Conservation (phyloP, 2,329 filamentous ascomycete species). For the Epicoccum sorghinum region DNA sequence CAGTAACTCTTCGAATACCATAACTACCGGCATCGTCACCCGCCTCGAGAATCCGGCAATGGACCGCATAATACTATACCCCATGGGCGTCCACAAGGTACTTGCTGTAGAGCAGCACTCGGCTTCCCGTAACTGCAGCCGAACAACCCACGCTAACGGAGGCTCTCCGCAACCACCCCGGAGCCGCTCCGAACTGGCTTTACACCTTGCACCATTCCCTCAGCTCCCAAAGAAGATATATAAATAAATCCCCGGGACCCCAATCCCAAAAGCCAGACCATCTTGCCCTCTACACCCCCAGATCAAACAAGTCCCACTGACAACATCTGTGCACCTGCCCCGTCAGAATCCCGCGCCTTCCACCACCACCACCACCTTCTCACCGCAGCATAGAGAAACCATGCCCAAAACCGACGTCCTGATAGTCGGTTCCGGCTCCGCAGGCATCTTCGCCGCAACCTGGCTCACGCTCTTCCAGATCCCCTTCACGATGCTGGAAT, state of each 20-base stretch:
- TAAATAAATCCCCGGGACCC: background rate
- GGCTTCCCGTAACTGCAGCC: slow-evolving; percentile 4
- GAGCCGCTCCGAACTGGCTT: background rate
- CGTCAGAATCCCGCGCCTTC: too few relatives aligned
- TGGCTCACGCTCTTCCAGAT: slow-evolving; percentile 67
- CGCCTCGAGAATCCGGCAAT: background rate
- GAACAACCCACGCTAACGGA: slow-evolving; percentile 10
- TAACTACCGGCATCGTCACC: background rate
- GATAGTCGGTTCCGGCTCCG: slow-evolving; percentile 67
- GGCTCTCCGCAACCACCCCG: slow-evolving; percentile 6
- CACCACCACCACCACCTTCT: too few relatives aligned
- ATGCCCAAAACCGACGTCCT: slow-evolving; percentile 58
- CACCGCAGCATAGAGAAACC: slow-evolving; percentile 1
- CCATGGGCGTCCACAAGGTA: background rate
- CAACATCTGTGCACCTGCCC: background rate
- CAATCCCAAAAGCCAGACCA: too few relatives aligned
- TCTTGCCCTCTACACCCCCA: background rate
- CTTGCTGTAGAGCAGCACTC: background rate
- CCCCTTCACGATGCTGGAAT: slow-evolving; percentile 64
- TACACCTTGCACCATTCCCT: slow-evolving; percentile 5
- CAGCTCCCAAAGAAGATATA: background rate
- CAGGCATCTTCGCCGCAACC: slow-evolving; percentile 65
- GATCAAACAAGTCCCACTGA: background rate
- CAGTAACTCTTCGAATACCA: too few relatives aligned
- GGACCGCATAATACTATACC: too few relatives aligned